Percentiles rank a stretch among this genome's conserved stretches.
Evolutionary conservation across 305 asterid genomes (phyloP).

Genomic region (Fraxinus sp.): DNA sequence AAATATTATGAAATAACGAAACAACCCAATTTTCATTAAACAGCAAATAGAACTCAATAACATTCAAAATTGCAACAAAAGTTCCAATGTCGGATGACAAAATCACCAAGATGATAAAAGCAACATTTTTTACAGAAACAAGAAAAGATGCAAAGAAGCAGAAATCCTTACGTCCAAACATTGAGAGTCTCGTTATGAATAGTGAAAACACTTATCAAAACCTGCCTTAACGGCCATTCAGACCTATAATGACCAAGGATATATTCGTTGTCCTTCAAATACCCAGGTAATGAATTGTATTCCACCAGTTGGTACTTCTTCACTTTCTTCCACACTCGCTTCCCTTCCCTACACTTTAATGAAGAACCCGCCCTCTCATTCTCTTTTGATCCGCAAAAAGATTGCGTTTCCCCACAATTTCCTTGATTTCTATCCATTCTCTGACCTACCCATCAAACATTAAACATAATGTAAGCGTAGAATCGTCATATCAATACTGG

Average conservation of each 20-base stretch:
- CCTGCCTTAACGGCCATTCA: slow-evolving; percentile 91
- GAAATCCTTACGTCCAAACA: slow-evolving; percentile 86
- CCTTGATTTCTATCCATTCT: slow-evolving; percentile 48
- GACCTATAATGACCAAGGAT: slow-evolving; percentile 73
- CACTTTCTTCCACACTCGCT: slow-evolving; percentile 86
- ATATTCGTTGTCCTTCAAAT: slow-evolving; percentile 90
- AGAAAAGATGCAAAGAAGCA: not conserved
- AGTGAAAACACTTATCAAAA: slow-evolving; percentile 68
- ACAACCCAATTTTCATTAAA: not conserved
- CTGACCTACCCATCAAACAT: slow-evolving; percentile 26
- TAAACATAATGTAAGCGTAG: slow-evolving; percentile 16
- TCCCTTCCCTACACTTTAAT: slow-evolving; percentile 54
- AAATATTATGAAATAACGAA: not conserved
- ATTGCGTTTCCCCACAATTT: slow-evolving; percentile 27
- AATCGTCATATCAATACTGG: not conserved
- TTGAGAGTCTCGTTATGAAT: slow-evolving; percentile 97
- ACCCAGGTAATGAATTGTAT: slow-evolving; percentile 84
- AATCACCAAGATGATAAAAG: slow-evolving; percentile 12
- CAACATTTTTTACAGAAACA: not conserved
- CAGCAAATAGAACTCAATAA: not conserved
- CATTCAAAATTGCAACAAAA: not conserved
- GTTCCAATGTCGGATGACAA: not conserved
- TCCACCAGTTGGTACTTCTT: slow-evolving; percentile 89
- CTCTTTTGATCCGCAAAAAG: slow-evolving; percentile 35
- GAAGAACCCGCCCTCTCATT: slow-evolving; percentile 27